phyloP scores from a whole-genome alignment of 2,329 filamentous ascomycete genomes.

The Chaetomium strumarium region DNA sequence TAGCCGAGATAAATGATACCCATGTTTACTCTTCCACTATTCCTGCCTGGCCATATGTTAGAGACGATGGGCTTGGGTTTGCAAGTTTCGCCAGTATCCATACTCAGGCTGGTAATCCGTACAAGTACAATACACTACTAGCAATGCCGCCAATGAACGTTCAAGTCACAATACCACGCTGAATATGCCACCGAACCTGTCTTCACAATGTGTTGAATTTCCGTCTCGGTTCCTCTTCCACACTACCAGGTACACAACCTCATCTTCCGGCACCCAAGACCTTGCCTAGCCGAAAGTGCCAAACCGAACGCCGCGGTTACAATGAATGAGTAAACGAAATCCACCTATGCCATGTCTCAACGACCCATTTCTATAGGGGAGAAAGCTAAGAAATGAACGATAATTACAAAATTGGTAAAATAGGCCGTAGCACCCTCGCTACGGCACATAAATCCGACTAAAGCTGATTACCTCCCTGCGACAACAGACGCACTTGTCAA shows the following conservation, averaged over 20 bases:
- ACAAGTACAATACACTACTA: too few relatives aligned
- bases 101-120: too few relatives aligned
- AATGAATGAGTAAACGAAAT: neutral
- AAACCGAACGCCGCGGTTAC: neutral
- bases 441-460: constrained; percentile 84
- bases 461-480: constrained; percentile 83
- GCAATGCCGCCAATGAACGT: too few relatives aligned
- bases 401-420: neutral
- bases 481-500: constrained; percentile 93
- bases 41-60: too few relatives aligned
- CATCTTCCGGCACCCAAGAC: neutral
- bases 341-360: too few relatives aligned
- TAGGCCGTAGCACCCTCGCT: constrained; percentile 11
- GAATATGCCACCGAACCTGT: too few relatives aligned
- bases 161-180: too few relatives aligned
- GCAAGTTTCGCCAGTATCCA: too few relatives aligned
- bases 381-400: too few relatives aligned
- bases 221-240: neutral
- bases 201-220: neutral
- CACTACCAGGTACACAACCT: neutral
- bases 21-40: neutral
- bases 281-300: neutral
- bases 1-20: neutral
- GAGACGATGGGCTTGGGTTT: too few relatives aligned
- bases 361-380: too few relatives aligned